phyloP scores from a whole-genome alignment of 108 stramenopile species.

The Cyclotella baltica region DNA sequence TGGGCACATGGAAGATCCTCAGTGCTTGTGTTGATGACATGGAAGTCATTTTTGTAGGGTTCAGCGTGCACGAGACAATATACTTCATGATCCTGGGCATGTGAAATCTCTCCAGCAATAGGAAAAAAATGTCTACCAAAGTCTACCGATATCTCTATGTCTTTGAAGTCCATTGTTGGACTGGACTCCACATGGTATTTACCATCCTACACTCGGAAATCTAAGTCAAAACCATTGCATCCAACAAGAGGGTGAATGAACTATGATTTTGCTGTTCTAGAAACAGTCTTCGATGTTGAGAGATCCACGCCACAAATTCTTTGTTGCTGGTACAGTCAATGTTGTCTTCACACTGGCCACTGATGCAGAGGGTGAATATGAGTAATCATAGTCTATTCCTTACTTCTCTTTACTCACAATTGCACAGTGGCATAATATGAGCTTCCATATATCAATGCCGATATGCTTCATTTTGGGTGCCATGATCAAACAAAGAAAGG shows the following conservation, averaged over 20 bases:
- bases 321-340: neutral
- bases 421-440: neutral
- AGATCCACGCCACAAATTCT: neutral
- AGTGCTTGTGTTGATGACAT: neutral
- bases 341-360: neutral
- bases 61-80: neutral
- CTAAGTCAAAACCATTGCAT: neutral
- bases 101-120: neutral
- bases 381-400: conserved; percentile 15
- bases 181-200: neutral
- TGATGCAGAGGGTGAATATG: conserved; percentile 10
- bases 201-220: neutral
- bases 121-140: conserved; percentile 2
- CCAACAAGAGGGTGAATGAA: neutral
- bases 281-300: neutral
- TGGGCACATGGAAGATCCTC: neutral
- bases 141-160: neutral
- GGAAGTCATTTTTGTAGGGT: no score
- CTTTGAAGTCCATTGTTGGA: conserved; percentile 11
- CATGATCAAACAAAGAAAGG: neutral
- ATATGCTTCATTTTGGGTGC: conserved; percentile 8
- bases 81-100: neutral
- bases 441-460: neutral
- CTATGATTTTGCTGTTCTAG: neutral
- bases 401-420: neutral